Conservation (phyloP, 1,284 basidiomycete genomes). For the Volvariella surrecta region DNA sequence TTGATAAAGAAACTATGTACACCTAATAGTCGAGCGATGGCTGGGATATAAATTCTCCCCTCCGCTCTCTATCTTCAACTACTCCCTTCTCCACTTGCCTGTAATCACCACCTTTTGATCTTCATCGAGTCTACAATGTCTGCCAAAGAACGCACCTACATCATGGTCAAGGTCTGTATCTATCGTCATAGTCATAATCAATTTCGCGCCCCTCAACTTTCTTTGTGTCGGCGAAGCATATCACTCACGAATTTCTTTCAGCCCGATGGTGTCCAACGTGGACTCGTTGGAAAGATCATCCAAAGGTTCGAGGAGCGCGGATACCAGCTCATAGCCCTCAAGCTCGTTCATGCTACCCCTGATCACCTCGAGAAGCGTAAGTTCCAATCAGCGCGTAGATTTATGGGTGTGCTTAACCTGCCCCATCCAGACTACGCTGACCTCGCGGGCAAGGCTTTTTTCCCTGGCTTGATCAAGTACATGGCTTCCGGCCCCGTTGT, state of each 20-base stretch:
- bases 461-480: slow-evolving; percentile 89
- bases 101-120: slow-evolving; percentile 3
- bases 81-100: slow-evolving; percentile 21
- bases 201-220: background rate
- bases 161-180: slow-evolving; percentile 74
- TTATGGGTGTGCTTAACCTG: slow-evolving; percentile 8
- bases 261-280: slow-evolving; percentile 97
- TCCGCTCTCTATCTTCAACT: slow-evolving; percentile 16
- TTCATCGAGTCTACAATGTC: slow-evolving; percentile 40
- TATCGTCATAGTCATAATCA: background rate
- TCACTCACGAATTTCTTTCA: slow-evolving; percentile 21
- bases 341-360: slow-evolving; percentile 69
- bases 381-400: slow-evolving; percentile 16
- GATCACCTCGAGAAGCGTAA: slow-evolving; percentile 83
- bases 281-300: slow-evolving; percentile 92
- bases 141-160: slow-evolving; percentile 71
- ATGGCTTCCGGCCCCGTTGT: slow-evolving; percentile 95
- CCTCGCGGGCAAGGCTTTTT: slow-evolving; percentile 87
- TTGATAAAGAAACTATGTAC: no score
- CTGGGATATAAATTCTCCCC: slow-evolving; percentile 15
- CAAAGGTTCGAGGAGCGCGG: slow-evolving; percentile 91
- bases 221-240: background rate
- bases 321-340: slow-evolving; percentile 89
- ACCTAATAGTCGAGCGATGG: background rate
- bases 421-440: slow-evolving; percentile 79